Percentiles rank a stretch among this genome's conserved stretches.
Conservation (phyloP, 2,329 filamentous ascomycete genomes). For the Apiospora aurea region DNA sequence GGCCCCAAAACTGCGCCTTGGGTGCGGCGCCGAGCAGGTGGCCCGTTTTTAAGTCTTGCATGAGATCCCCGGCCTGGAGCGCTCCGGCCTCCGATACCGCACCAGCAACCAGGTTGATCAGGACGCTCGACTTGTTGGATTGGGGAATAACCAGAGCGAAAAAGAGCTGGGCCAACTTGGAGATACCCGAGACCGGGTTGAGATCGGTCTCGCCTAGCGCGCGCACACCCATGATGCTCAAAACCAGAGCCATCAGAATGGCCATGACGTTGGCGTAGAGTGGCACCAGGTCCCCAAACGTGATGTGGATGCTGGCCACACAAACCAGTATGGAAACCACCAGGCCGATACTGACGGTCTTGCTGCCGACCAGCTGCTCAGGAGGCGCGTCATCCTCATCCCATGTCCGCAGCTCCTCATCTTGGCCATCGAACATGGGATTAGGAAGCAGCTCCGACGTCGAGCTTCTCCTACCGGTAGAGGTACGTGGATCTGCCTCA, state of each 20-base stretch:
- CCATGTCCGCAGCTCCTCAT: neutral
- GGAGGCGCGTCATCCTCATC: conserved; percentile 78
- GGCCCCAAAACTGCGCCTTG: conserved; percentile 95
- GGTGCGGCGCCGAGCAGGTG: conserved; percentile 91
- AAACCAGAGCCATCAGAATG: conserved; percentile 82
- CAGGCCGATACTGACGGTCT: conserved; percentile 77
- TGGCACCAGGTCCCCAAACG: conserved; percentile 85
- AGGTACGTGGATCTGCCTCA: conserved; percentile 35
- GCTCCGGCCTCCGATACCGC: conserved; percentile 87
- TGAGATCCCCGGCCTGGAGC: conserved; percentile 91
- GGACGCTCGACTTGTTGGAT: conserved; percentile 81
- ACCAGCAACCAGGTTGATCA: conserved; percentile 94
- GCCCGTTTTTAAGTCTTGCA: conserved; percentile 97
- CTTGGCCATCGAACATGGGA: conserved; percentile 20
- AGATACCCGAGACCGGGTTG: conserved; percentile 95
- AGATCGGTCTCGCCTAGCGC: conserved; percentile 85
- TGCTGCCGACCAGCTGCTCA: conserved; percentile 79
- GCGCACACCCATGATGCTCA: conserved; percentile 76
- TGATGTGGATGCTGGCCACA: conserved; percentile 78
- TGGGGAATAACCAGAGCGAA: conserved; percentile 90
- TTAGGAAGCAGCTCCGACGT: conserved; percentile 32
- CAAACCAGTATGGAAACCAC: conserved; percentile 80
- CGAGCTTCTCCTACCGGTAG: conserved; percentile 30
- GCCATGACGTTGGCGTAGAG: conserved; percentile 77
- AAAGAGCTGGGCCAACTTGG: conserved; percentile 93